phyloP scores from a whole-genome alignment of 345 rosid species.

The Iberis pinnata region DNA sequence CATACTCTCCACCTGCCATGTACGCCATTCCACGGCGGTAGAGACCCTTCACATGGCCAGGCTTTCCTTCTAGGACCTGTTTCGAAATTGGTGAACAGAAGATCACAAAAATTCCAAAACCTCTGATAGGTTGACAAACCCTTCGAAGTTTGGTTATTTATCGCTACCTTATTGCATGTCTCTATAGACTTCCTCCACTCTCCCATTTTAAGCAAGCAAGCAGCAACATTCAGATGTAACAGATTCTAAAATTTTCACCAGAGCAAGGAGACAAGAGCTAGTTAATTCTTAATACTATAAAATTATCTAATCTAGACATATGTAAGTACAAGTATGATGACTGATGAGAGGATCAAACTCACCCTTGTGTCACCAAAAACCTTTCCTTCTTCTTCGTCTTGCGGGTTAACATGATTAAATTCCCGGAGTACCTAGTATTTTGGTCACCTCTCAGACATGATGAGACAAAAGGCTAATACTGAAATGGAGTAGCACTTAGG shows the following conservation, averaged over 20 bases:
- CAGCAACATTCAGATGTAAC: constrained; percentile 80
- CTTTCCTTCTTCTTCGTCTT: constrained; percentile 92
- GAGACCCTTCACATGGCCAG: constrained; percentile 71
- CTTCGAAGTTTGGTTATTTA: constrained; percentile 1
- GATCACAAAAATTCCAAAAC: neutral
- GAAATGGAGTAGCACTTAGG: neutral
- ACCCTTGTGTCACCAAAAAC: constrained; percentile 67
- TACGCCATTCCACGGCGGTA: constrained; percentile 97
- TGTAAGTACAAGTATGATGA: constrained; percentile 5
- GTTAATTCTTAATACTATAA: neutral
- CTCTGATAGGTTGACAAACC: neutral
- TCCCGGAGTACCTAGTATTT: constrained; percentile 70
- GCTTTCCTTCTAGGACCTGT: constrained; percentile 86
- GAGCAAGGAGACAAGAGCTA: neutral
- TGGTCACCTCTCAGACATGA: constrained; percentile 8
- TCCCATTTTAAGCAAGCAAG: constrained; percentile 82
- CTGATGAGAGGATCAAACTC: constrained; percentile 26
- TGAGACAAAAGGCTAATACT: constrained; percentile 12
- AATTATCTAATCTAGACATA: neutral
- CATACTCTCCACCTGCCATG: constrained; percentile 74
- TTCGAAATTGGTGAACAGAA: constrained; percentile 5
- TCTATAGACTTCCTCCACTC: constrained; percentile 80
- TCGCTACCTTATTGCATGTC: constrained; percentile 72
- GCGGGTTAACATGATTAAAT: constrained; percentile 97
- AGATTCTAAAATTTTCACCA: constrained; percentile 46